Base-by-base conservation (phyloP, 192 early-diverging fungal genomes). In the Backusella tuberculispora region DNA sequence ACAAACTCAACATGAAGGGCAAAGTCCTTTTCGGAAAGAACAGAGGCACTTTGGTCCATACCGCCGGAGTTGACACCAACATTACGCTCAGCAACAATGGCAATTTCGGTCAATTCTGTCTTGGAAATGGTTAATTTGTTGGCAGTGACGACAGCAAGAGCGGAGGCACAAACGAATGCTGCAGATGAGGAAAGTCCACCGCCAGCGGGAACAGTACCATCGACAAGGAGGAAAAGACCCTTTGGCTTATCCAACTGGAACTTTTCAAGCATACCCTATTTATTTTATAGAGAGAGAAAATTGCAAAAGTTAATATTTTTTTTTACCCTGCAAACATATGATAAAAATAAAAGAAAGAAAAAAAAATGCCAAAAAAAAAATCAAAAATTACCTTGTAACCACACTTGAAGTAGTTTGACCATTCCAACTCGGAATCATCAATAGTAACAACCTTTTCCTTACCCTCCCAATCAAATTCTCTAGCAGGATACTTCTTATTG, bases 331-430 rank as follows among this genome's bases (percentile, higher is more conserved):
- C 29, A 34, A 34, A 24, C 53, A 60, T 21, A 24, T 26, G 4
- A 19, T 24, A 9, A 4, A 26, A 69, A 41, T 24, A n/a, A 38
- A n/a, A n/a, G n/a, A n/a, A n/a, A n/a, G n/a, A n/a, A n/a, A n/a
- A n/a, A n/a, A n/a, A n/a, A n/a, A n/a, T n/a, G n/a, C n/a, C n/a
- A n/a, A n/a, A n/a, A n/a, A n/a, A 13, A 14, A 45, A 74, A 40
- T 48, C 6, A 12, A 34, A 34, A 34, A 17, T 63, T 83, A 87
- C 89, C 83, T 92, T 94, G 84, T 95, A 96, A 8, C 94, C 95
- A 78, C 95, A 95, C 83, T 92, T 90, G 81, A 96, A 96, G 84
- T 98, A 98, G 82, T 95, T 96, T 70, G 86, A 87, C 96, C 96
- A 98, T 66, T 92, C 90, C 69, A 90, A 89, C 8, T 82, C 74